Base-by-base conservation (phyloP, 305 asterid species). In the Plantago coronopus region DNA sequence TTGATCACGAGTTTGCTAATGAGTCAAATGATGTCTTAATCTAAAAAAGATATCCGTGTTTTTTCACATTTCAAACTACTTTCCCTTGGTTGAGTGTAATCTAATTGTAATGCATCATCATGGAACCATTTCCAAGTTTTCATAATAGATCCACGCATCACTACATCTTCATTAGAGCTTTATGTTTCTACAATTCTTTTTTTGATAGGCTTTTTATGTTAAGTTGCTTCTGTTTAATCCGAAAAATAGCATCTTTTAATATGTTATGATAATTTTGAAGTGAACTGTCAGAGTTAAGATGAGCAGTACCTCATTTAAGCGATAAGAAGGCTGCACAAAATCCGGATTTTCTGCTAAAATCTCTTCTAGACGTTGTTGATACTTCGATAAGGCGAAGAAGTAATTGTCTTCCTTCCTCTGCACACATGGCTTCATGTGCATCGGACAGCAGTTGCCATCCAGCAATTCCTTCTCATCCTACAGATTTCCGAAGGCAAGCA, bases 311-410 rank as follows among this genome's bases (percentile, higher is more conserved):
- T 93, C 99, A 78, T 93, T 84, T 59, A 87, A 72, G 45, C 97
- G 99, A 78, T 59, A 89, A 67, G 95, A 67, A 46, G 99, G 99
- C 79, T 87, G 94, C 67, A 89, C 95, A 61, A 93, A 93, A 61
- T 81, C 82, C 0, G 95, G 88, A 69, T 85, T 87, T 57, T 81
- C 76, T 17, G 68, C 51, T 69, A 93, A 70, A 74, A 74, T 68
- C 19, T 85, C 84, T 75, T 87, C 97, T 64, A 93, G 59, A 64
- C 67, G 79, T 27, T 76, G 78, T 69, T 93, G 94, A 74, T 89
- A 93, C 88, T 93, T 93, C 13, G 99, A 89, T 53, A 93, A 71
- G 40, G 99, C 95, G 82, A 93, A 93, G 75, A 93, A 93, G 75
- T 93, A 93, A 76, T 93, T 93, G 69, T 89, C 95, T 83, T 93